Base-by-base conservation (phyloP, 148 eudicot species). In the Salicornia ramosissima region DNA sequence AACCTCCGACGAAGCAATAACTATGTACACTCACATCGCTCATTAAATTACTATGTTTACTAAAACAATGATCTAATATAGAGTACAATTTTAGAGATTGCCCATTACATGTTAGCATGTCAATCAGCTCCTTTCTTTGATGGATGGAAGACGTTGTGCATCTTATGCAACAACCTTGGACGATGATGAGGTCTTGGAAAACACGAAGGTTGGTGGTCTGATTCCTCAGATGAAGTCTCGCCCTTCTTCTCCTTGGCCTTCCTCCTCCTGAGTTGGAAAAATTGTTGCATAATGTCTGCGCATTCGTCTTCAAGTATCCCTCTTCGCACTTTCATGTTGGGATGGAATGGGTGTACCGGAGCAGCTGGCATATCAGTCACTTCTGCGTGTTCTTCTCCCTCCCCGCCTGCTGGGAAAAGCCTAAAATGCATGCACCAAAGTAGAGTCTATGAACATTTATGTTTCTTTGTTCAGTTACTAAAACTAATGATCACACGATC, bases 321-420 rank as follows among this genome's bases (percentile, higher is more conserved):
- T 79, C 98, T 75, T 67, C 97, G 82, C 14, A 90, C 73, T 6
- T 55, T 67, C 75, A 93, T 90, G 42, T 88, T 90, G 18, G 96
- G 95, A 77, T 93, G 98, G 76, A 93, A 93, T 0, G 98, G 98
- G 74, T 93, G 98, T 68, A 78, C 74, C 1, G 98, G 98, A 22
- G 95, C 90, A 68, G 91, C 79, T 15, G 90, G 84, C 72, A 88
- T 86, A 51, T 81, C 87, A 16, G 82, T 55, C 55, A 69, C 34
- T 64, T 84, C 87, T 1, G 74, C 29, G 52, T 78, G 80, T 13
- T 66, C 70, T 58, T 80, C 86, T 8, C 75, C 90, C 64, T 77
- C 92, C 45, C 39, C 69, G 4, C 86, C 90, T 60, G 43, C 74
- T 0, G 92, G 88, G 65, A 93, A 88, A 55, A 93, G 92, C 82